Percentiles rank a stretch among this genome's conserved stretches.
Conservation (phyloP, 2,329 filamentous ascomycete genomes). For the Epichloe hybrida region DNA sequence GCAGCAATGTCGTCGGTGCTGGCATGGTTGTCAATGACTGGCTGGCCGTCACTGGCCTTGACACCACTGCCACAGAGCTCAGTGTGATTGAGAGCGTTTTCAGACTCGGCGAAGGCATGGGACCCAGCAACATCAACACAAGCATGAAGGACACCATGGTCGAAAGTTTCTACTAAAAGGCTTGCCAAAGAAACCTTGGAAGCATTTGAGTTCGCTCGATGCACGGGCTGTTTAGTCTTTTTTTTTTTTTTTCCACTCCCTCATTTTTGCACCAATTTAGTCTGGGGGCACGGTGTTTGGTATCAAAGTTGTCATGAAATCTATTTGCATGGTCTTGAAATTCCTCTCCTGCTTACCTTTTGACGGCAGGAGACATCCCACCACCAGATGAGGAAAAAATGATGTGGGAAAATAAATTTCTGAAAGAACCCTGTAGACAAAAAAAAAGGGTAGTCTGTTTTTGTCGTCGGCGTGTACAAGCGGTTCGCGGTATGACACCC, state of each 20-base stretch:
- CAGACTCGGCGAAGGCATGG: conserved; percentile 76
- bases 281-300: conserved; percentile 6
- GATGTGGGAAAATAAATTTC: background rate
- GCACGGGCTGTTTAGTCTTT: background rate
- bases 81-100: conserved; percentile 96
- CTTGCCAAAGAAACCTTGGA: background rate
- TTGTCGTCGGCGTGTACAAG: background rate
- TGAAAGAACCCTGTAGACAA: background rate
- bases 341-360: background rate
- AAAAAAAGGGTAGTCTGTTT: background rate
- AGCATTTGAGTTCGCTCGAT: conserved; percentile 4
- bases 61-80: conserved; percentile 94
- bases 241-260: background rate
- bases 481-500: background rate
- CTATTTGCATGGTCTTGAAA: background rate
- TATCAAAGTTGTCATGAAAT: background rate
- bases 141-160: conserved; percentile 96
- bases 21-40: conserved; percentile 56
- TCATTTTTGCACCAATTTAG: background rate
- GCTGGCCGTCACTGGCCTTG: conserved; percentile 85
- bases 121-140: conserved; percentile 64
- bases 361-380: conserved; percentile 2
- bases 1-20: conserved; percentile 86
- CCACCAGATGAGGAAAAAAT: background rate
- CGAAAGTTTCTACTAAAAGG: conserved; percentile 83